phyloP scores from a whole-genome alignment of 495 filamentous ascomycete species.

The Cercophora newfieldiana region DNA sequence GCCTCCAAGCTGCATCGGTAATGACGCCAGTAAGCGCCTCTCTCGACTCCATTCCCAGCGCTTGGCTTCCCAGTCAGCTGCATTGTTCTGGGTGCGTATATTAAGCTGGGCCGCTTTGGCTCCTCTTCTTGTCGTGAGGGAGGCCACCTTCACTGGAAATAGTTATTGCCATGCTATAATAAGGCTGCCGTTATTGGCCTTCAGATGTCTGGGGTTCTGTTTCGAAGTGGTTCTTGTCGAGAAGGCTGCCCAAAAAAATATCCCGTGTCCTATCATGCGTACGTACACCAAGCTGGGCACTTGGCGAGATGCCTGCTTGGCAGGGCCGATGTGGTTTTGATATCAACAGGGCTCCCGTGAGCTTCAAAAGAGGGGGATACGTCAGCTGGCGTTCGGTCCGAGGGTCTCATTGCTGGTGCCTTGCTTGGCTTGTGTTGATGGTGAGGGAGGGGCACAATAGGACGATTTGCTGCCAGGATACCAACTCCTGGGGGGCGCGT shows the following conservation, averaged over 20 bases:
- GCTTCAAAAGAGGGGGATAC: conserved; percentile 11
- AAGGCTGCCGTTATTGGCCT: conserved; percentile 19
- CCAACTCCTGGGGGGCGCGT: conserved; percentile 3
- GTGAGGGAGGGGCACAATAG: background rate
- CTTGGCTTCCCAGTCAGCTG: conserved; percentile 12
- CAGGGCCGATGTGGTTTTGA: conserved; percentile 6
- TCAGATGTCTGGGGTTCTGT: conserved; percentile 21
- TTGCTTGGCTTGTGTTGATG: background rate
- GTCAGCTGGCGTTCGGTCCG: conserved; percentile 21
- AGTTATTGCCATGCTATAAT: conserved; percentile 1
- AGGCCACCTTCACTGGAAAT: background rate
- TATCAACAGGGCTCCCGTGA: background rate
- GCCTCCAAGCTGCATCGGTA: background rate
- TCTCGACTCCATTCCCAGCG: conserved; percentile 1
- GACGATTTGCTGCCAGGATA: background rate
- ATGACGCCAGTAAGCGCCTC: conserved; percentile 5
- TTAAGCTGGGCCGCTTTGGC: background rate
- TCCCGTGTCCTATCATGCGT: conserved; percentile 11
- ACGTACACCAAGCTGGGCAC: conserved; percentile 7
- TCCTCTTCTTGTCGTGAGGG: too few species aligned
- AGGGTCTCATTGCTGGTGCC: conserved; percentile 7
- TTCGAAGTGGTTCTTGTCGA: conserved; percentile 19
- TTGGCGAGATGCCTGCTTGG: conserved; percentile 34
- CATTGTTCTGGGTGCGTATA: background rate
- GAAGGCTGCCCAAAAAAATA: background rate